phyloP scores from a whole-genome alignment of 2,329 filamentous ascomycete genomes.

The Dothiorella sarmentorum region DNA sequence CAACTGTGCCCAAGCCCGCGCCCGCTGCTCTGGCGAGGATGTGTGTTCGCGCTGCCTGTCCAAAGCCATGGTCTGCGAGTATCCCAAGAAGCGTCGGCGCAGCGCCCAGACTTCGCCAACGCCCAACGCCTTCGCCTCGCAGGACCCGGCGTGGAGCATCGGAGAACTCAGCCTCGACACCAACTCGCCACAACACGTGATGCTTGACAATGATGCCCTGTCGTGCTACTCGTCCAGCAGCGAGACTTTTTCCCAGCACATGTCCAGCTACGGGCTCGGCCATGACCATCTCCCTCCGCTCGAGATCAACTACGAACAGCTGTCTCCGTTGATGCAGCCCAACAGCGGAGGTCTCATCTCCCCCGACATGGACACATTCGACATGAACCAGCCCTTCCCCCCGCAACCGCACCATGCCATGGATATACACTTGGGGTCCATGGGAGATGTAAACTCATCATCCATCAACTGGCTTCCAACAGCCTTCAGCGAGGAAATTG shows the following conservation, averaged over 20 bases:
- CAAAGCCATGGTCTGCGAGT: constrained; percentile 12
- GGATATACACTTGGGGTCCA: neutral
- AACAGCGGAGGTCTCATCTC: neutral
- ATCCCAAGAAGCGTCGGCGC: constrained; percentile 11
- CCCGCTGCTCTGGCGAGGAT: constrained; percentile 14
- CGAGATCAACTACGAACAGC: constrained; percentile 13
- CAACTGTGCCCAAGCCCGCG: constrained; percentile 16
- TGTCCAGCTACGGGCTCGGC: neutral
- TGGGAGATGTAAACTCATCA: neutral
- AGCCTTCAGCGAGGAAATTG: constrained; percentile 7
- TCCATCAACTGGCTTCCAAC: constrained; percentile 11
- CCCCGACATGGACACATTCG: constrained; percentile 2
- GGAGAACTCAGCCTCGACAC: neutral
- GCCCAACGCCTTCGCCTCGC: neutral
- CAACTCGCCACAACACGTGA: neutral
- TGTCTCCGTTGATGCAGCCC: neutral
- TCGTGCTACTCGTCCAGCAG: constrained; percentile 15
- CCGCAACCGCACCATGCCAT: neutral
- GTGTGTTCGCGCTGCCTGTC: constrained; percentile 8
- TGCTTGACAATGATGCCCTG: constrained; percentile 4
- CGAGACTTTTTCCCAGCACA: neutral
- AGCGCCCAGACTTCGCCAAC: constrained; percentile 2
- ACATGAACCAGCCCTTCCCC: neutral
- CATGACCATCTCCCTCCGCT: neutral
- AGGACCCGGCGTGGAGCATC: constrained; percentile 11